A percentile compares a stretch with the other conserved stretches of the same genome.
Evolutionary conservation across 2,329 filamentous ascomycete species (phyloP).

Genomic region (Fusarium concolor): DNA sequence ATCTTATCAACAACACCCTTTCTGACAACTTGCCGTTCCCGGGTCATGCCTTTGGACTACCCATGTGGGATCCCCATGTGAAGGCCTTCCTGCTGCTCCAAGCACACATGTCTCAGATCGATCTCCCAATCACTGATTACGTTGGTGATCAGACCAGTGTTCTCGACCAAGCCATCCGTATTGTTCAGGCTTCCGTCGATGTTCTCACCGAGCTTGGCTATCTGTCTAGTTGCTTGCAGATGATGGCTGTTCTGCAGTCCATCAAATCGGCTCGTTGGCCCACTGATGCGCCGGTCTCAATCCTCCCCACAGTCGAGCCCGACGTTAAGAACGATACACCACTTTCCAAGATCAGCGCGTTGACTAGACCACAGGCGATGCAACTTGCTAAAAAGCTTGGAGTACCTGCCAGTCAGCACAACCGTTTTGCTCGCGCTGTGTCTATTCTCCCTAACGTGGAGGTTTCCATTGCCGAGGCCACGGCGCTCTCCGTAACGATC

Average conservation of each 20-base stretch:
- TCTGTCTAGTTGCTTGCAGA: slow-evolving; percentile 79
- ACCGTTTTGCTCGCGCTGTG: slow-evolving; percentile 68
- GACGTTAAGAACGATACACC: slow-evolving; percentile 56
- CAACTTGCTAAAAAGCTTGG: slow-evolving; percentile 63
- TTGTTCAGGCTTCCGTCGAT: slow-evolving; percentile 95
- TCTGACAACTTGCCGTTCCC: slow-evolving; percentile 80
- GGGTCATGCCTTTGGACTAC: slow-evolving; percentile 73
- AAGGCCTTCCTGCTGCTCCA: slow-evolving; percentile 95
- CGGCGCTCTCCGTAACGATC: slow-evolving; percentile 72
- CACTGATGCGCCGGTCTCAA: slow-evolving; percentile 79
- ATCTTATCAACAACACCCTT: slow-evolving; percentile 93
- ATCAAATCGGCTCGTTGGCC: slow-evolving; percentile 96
- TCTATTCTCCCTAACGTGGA: slow-evolving; percentile 76
- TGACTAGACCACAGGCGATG: slow-evolving; percentile 51
- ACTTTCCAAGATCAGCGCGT: slow-evolving; percentile 57
- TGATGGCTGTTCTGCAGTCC: slow-evolving; percentile 88
- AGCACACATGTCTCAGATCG: slow-evolving; percentile 92
- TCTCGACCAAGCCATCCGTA: slow-evolving; percentile 95
- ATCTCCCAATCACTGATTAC: slow-evolving; percentile 95
- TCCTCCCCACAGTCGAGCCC: slow-evolving; percentile 78
- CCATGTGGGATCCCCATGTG: slow-evolving; percentile 98
- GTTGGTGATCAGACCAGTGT: slow-evolving; percentile 93
- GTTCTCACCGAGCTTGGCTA: slow-evolving; percentile 91
- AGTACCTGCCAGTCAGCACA: slow-evolving; percentile 58
- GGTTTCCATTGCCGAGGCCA: slow-evolving; percentile 70